Evolutionary conservation across 176 grass and related monocot genomes (phyloP).

Genomic region (Poa pratensis): DNA sequence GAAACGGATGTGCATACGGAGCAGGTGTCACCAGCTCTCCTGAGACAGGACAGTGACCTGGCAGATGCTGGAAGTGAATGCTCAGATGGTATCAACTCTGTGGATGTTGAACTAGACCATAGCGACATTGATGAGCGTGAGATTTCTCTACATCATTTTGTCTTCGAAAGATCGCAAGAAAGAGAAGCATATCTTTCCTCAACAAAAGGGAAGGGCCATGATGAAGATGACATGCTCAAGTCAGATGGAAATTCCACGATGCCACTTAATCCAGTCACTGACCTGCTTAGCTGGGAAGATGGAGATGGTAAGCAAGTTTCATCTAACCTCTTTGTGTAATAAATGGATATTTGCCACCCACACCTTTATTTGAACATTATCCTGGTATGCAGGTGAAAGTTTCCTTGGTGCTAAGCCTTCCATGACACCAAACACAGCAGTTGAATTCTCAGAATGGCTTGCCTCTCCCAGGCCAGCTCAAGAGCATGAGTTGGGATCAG

Average conservation of each 20-base stretch:
- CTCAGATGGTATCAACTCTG: constrained; percentile 72
- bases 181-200: constrained; percentile 53
- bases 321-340: constrained; percentile 35
- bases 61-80: constrained; percentile 69
- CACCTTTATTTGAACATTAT: constrained; percentile 16
- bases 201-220: constrained; percentile 47
- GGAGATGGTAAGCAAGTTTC: constrained; percentile 56
- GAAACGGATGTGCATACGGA: constrained; percentile 41
- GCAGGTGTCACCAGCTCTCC: constrained; percentile 2
- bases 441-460: constrained; percentile 46
- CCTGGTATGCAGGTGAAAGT: constrained; percentile 56
- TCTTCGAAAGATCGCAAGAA: constrained; percentile 57
- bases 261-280: constrained; percentile 51
- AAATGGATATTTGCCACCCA: constrained; percentile 26
- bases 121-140: constrained; percentile 77
- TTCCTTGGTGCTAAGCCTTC: constrained; percentile 51
- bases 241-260: constrained; percentile 33
- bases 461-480: constrained; percentile 47
- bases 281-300: constrained; percentile 73
- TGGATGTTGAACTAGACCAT: constrained; percentile 78
- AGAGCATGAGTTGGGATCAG: constrained; percentile 42
- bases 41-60: constrained; percentile 56
- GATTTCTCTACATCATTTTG: constrained; percentile 58
- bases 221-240: constrained; percentile 39
- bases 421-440: constrained; percentile 29